Evolutionary conservation across 116 monocot genomes (phyloP), one percentile per base, ranked within the genome.

Genomic region (Iris pallida): DNA sequence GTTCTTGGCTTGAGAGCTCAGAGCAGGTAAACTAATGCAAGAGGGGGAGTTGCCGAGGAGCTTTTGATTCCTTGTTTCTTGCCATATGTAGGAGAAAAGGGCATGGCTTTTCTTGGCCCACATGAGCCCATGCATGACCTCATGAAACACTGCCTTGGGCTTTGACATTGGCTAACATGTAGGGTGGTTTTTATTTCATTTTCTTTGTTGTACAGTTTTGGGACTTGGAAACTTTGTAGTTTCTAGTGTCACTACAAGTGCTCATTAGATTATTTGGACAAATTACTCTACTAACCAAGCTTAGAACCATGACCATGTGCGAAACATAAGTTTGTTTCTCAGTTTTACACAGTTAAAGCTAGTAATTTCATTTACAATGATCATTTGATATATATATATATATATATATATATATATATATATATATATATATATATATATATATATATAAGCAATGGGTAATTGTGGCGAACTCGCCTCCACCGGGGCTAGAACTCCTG

Each of bases 1-100:
- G 42, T 44, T 11, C 73, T 64, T 73, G 73, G 73, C 64, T 45
- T 54, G 52, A 64, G 73, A 73, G 73, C 73, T 56, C 13, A 20
- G 15, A 18, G 13, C 55, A 12, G 4, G 20, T 73, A 73, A 73
- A 64, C 73, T 16, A 73, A 73, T 64, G 47, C 64, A 72, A 72
- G 18, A 7, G 55, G 13, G 42, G 45, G 54, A 14, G 53, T 64
- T 63, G 45, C 54, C 73, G 63, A 73, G 64, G 57, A 57, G 46
- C 47, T 47, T 69, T 69, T 67, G 67, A 55, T 67, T 55, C 67
- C 55, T 67, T 67, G 67, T 67, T 67, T 67, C 52, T 54, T 16
- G 41, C 55, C 67, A 8, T 61, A 16, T 45, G 45, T 45, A 15
- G 1, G 61, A 44, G 42, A 5, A 42, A 18, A 17, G 18, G 20